Base-by-base conservation (phyloP, 2,329 filamentous ascomycete species). In the Neophaeococcomyces aloes region DNA sequence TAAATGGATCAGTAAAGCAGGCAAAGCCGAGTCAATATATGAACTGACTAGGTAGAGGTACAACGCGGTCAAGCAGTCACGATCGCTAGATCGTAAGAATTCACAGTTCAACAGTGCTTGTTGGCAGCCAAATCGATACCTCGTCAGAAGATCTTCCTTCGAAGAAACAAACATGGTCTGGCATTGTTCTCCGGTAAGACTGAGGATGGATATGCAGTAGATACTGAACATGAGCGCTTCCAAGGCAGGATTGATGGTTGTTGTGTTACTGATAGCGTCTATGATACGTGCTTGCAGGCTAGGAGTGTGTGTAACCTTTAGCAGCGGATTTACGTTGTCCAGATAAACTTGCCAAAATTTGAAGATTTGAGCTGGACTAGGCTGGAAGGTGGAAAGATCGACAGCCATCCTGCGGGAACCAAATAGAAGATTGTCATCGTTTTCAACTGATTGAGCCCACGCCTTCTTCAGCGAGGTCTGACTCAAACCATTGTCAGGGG, bases 191-290 rank as follows among this genome's bases (percentile, higher is more conserved):
- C 72, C 66, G 1, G 60, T 61, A 38, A 86, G 62, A 33, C 78
- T 74, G 8, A 75, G 59, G 14, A 75, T 63, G 0, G 78, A 71
- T 56, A 79, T 71, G 45, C 69, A 71, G 56, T 84, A 85, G 33
- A 86, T 81, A 18, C 55, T 66, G 58, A 85, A 84, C 72, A 85
- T 77, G 34, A 86, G 66, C 1, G 76, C 77, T 55, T 84, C 78
- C 14, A 82, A 68, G 7, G 69, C 70, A 42, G 69, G 71, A 1
- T 69, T 64, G 3, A 79, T 71, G 48, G 69, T 73, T 21, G 69
- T 62, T 4, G 77, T 57, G 41, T 77, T 69, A 2, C 72, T 69
- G 29, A 71, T 72, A 6, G 78, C 78, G 45, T 79, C 75, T 39
- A 84, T 73, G 30, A 85, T 72, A 41, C 72, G 72, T n/a, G 64